These are phyloP conservation scores for Phaeosphaeria sp. DNA, from an alignment of 2,329 filamentous ascomycete species.

Conservation along the genomic window DNA sequence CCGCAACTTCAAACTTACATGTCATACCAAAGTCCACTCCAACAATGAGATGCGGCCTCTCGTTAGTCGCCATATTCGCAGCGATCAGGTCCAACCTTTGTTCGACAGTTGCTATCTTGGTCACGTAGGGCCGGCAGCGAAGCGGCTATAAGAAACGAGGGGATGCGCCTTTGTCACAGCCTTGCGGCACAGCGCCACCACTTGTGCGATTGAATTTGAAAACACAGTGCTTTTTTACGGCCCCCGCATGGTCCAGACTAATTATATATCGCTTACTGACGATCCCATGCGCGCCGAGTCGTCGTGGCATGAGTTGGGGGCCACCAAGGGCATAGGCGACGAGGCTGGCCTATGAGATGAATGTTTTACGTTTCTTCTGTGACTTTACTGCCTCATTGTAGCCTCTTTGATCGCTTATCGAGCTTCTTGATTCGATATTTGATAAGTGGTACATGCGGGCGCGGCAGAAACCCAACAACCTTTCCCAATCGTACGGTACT, in stretches of 20 bases:
- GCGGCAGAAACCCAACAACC: too few relatives aligned
- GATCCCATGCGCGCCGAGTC: neutral
- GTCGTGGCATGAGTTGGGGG: neutral
- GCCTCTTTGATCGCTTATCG: neutral
- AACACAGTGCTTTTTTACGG: conserved; percentile 6
- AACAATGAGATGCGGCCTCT: conserved; percentile 43
- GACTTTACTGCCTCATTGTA: neutral
- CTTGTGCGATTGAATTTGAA: conserved; percentile 2
- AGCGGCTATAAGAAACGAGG: conserved; percentile 16
- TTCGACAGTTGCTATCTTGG: neutral
- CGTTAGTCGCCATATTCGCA: conserved; percentile 20
- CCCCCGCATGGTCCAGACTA: conserved; percentile 1
- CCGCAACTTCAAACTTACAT: conserved; percentile 33
- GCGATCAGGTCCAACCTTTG: neutral
- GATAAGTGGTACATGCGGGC: neutral
- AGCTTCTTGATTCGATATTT: neutral
- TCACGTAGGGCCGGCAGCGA: conserved; percentile 1
- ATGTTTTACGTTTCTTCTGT: neutral
- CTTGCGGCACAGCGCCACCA: conserved; percentile 27
- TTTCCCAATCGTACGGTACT: too few relatives aligned
- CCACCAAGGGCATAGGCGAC: neutral
- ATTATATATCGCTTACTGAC: neutral
- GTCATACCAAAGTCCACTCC: conserved; percentile 48
- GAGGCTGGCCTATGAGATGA: neutral
- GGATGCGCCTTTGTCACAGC: conserved; percentile 24